These are phyloP conservation scores for Dactylonectria estremocensis DNA, from an alignment of 2,329 filamentous ascomycete genomes.

Conservation along the genomic window DNA sequence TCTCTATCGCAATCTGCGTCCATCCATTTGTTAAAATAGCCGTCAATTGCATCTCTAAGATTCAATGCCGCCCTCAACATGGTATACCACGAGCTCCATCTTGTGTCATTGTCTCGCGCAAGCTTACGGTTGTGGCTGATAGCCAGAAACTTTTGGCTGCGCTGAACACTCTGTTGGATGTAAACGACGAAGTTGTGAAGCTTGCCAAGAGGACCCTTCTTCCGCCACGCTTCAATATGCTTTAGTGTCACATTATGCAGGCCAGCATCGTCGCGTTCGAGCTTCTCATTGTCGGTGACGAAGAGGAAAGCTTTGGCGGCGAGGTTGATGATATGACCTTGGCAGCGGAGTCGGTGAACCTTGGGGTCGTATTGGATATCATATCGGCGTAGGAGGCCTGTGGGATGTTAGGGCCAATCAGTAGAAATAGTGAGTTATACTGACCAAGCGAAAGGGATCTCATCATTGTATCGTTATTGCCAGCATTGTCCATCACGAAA, in stretches of 20 bases:
- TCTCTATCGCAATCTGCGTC: neutral
- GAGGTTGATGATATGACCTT: no score
- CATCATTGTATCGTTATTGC: no score
- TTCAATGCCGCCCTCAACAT: no score
- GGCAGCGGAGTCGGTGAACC: slow-evolving; percentile 17
- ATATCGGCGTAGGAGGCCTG: slow-evolving; percentile 25
- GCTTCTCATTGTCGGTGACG: slow-evolving; percentile 25
- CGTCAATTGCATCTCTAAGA: neutral
- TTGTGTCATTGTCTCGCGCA: no score
- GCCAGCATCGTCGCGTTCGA: slow-evolving; percentile 17
- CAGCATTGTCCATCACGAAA: no score
- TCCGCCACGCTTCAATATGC: slow-evolving; percentile 1
- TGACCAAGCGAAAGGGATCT: no score
- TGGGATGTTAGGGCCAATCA: slow-evolving; percentile 15
- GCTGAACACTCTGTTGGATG: no score
- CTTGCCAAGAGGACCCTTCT: slow-evolving; percentile 13
- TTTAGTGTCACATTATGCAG: slow-evolving; percentile 19
- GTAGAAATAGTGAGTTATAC: slow-evolving; percentile 17
- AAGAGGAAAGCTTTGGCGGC: slow-evolving; percentile 33
- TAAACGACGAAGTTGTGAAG: no score
- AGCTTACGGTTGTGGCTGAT: no score
- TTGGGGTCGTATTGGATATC: slow-evolving; percentile 23
- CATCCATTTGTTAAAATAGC: neutral
- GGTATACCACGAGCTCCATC: no score
- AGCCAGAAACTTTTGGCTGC: no score